Conservation (phyloP, 164 flowering plant species). For the Stephania cephalantha region DNA sequence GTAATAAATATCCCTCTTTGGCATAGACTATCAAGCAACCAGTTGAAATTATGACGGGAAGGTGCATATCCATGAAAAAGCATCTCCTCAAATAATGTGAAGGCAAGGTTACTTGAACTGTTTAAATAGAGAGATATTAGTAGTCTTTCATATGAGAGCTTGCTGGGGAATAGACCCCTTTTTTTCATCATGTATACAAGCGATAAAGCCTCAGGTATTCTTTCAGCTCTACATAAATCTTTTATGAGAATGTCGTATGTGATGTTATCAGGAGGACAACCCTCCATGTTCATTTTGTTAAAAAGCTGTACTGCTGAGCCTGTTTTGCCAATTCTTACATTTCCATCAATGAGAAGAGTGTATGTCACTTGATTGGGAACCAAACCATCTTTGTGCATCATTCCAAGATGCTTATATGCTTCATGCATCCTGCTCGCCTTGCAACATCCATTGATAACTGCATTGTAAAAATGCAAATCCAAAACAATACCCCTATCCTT, state of each 20-base stretch:
- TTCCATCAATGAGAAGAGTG: conserved; percentile 49
- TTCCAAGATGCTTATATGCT: conserved; percentile 36
- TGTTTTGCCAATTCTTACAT: conserved; percentile 32
- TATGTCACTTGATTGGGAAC: conserved; percentile 53
- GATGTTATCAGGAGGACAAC: conserved; percentile 37
- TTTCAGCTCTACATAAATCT: conserved; percentile 40
- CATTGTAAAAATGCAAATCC: conserved; percentile 42
- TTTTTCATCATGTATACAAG: conserved; percentile 41
- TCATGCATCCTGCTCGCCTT: conserved; percentile 31
- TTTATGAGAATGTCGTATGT: conserved; percentile 40
- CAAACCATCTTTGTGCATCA: conserved; percentile 38
- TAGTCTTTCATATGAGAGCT: conserved; percentile 32
- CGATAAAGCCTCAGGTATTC: conserved; percentile 45
- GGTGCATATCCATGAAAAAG: conserved; percentile 29
- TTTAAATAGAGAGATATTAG: conserved; percentile 28
- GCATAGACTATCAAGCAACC: conserved; percentile 31
- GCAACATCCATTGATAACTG: conserved; percentile 41
- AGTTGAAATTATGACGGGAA: conserved; percentile 16
- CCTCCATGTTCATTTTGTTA: conserved; percentile 39
- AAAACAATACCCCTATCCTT: conserved; percentile 22
- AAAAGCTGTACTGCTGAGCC: conserved; percentile 40
- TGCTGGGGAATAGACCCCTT: conserved; percentile 43
- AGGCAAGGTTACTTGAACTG: conserved; percentile 27
- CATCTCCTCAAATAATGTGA: conserved; percentile 48
- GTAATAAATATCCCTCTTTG: conserved; percentile 19